These are phyloP conservation scores for Phoma herbarum DNA, from an alignment of 2,329 filamentous ascomycete genomes.

Conservation along the genomic window DNA sequence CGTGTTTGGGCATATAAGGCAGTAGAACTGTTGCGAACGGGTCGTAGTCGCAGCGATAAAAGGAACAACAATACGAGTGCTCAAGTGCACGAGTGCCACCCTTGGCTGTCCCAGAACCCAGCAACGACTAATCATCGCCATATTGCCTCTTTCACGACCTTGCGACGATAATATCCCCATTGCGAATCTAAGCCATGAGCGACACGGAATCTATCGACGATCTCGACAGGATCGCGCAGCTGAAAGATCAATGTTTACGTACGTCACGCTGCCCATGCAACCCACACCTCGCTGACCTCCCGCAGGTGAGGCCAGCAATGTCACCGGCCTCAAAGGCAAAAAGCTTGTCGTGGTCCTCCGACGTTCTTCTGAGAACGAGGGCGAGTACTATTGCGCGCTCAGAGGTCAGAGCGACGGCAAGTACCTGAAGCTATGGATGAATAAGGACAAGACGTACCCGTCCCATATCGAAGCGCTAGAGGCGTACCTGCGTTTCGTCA, in stretches of 20 bases:
- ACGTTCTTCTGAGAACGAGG: constrained; percentile 27
- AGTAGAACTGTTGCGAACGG: not conserved
- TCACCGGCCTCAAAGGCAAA: constrained; percentile 36
- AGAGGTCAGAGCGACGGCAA: constrained; percentile 36
- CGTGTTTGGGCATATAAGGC: constrained; percentile 4
- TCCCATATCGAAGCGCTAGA: constrained; percentile 37
- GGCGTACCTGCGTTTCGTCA: constrained; percentile 37
- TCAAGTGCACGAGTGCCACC: not conserved
- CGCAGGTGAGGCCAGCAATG: constrained; percentile 23
- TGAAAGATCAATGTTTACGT: constrained; percentile 7
- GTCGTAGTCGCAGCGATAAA: not conserved
- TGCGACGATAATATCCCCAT: not conserved
- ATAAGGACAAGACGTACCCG: constrained; percentile 34
- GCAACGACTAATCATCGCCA: not conserved
- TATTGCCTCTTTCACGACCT: not conserved
- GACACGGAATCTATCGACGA: constrained; percentile 12
- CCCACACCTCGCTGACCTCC: not conserved
- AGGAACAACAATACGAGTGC: not conserved
- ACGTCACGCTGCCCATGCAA: constrained; percentile 16
- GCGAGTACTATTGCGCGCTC: constrained; percentile 37
- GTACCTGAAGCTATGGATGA: constrained; percentile 44
- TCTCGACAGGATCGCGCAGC: constrained; percentile 7
- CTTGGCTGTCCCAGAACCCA: not conserved
- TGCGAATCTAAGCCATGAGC: not conserved
- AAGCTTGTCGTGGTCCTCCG: constrained; percentile 29